Evolutionary conservation across 331 rosid genomes (phyloP).

Genomic region (Phaseolus coccineus): DNA sequence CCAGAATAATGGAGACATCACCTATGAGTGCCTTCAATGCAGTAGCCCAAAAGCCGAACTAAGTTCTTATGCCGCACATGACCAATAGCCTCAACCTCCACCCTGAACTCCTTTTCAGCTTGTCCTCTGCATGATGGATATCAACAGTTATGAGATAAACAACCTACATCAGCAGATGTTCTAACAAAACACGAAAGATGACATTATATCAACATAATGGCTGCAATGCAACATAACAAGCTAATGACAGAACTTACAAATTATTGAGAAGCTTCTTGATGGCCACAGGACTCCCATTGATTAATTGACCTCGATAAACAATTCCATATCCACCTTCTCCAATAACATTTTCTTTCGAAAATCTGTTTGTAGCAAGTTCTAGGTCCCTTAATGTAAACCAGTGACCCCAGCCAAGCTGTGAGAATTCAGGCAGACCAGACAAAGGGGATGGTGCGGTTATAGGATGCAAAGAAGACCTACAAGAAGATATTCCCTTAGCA

Average conservation of each 20-base stretch:
- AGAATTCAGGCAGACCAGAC: slow-evolving; percentile 72
- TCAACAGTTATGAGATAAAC: slow-evolving; percentile 23
- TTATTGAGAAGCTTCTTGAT: slow-evolving; percentile 82
- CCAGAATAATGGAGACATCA: slow-evolving; percentile 35
- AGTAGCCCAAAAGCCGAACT: slow-evolving; percentile 83
- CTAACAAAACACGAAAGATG: slow-evolving; percentile 5
- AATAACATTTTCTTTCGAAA: slow-evolving; percentile 70
- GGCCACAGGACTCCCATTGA: slow-evolving; percentile 78
- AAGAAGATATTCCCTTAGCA: slow-evolving; percentile 45
- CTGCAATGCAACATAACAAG: slow-evolving; percentile 27
- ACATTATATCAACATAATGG: neutral
- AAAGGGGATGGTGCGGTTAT: slow-evolving; percentile 67
- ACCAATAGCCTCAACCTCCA: slow-evolving; percentile 66
- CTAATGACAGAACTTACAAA: slow-evolving; percentile 57
- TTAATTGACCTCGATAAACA: slow-evolving; percentile 73
- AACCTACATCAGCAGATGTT: neutral
- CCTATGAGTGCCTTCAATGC: slow-evolving; percentile 91
- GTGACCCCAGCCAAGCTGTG: slow-evolving; percentile 80
- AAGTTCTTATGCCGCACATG: slow-evolving; percentile 86
- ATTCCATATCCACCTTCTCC: slow-evolving; percentile 67
- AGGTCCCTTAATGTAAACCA: slow-evolving; percentile 90
- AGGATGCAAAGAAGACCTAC: slow-evolving; percentile 59
- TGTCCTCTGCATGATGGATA: slow-evolving; percentile 65
- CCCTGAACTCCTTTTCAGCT: slow-evolving; percentile 83
- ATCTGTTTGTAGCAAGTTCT: slow-evolving; percentile 74